A percentile compares a stretch with the other conserved stretches of the same genome.
These are phyloP conservation scores for Lactarius tabidus DNA, from an alignment of 768 basidiomycete species.

Conservation along the genomic window DNA sequence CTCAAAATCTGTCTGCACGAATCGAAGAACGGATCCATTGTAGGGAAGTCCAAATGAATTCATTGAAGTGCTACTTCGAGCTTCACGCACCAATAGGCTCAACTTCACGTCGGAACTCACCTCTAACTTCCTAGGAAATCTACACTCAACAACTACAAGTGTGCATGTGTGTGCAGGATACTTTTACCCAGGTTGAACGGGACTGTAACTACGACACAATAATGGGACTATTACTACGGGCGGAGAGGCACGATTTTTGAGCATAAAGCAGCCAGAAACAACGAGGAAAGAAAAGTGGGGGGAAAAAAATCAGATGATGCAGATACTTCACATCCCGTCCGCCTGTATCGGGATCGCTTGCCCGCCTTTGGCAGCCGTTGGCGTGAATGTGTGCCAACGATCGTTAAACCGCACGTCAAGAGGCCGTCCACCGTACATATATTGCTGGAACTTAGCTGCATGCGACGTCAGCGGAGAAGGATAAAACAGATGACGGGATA, in stretches of 20 bases:
- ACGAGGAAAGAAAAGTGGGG: not conserved
- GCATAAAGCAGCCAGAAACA: not conserved
- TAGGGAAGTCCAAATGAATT: not conserved
- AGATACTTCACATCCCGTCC: slow-evolving; percentile 36
- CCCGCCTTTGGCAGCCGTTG: slow-evolving; percentile 84
- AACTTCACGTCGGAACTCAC: not conserved
- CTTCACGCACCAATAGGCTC: not conserved
- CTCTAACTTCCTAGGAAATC: not conserved
- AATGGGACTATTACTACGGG: not conserved
- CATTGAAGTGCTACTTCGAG: not conserved
- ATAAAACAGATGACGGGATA: not conserved
- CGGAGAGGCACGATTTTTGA: not conserved
- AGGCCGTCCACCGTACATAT: slow-evolving; percentile 91
- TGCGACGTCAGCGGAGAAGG: slow-evolving; percentile 4
- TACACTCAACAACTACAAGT: not conserved
- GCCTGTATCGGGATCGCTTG: slow-evolving; percentile 64
- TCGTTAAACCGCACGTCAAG: slow-evolving; percentile 93
- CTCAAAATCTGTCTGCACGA: too few species aligned
- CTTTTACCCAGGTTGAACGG: not conserved
- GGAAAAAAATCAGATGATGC: not conserved
- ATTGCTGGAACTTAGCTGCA: slow-evolving; percentile 85
- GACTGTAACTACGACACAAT: not conserved
- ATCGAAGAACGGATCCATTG: not conserved
- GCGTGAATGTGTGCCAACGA: slow-evolving; percentile 91
- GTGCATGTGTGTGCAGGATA: not conserved